phyloP scores from a whole-genome alignment of 129 eudicot species.

The Ambrosia artemisiifolia region DNA sequence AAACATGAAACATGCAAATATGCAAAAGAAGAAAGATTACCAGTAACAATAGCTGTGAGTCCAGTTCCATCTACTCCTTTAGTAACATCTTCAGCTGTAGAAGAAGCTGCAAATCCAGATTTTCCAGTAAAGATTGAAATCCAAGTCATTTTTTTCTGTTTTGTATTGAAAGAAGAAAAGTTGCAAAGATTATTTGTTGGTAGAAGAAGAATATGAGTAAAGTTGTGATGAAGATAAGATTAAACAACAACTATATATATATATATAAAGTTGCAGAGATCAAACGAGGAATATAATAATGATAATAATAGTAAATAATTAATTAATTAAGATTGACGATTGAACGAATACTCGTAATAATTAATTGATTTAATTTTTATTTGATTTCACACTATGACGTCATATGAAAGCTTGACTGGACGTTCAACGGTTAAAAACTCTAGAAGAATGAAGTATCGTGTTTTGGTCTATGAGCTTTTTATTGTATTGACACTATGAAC shows the following conservation, averaged over 20 bases:
- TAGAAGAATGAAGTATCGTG: constrained; percentile 7
- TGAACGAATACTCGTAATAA: too few species aligned
- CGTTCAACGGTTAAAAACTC: not conserved
- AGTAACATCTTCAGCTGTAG: constrained; percentile 80
- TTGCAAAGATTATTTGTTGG: constrained; percentile 4
- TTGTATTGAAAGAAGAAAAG: not conserved
- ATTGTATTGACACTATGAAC: not conserved
- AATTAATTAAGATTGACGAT: too few species aligned
- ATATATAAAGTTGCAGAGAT: constrained; percentile 4
- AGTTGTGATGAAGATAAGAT: constrained; percentile 17
- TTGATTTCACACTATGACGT: not conserved
- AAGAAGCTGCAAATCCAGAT: constrained; percentile 79
- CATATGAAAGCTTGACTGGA: not conserved
- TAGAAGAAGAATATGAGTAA: constrained; percentile 4
- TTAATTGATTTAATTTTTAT: too few species aligned
- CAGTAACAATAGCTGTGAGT: constrained; percentile 87
- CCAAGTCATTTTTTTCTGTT: constrained; percentile 52
- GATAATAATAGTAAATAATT: too few species aligned
- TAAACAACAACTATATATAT: constrained; percentile 4
- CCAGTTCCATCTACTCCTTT: constrained; percentile 73
- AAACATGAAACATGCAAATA: not conserved
- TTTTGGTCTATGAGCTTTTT: not conserved
- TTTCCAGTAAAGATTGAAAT: constrained; percentile 57
- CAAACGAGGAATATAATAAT: not conserved
- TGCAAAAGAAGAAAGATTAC: constrained; percentile 27